Percentiles rank a stretch among this genome's conserved stretches.
These are phyloP conservation scores for Panaeolus cyanescens DNA, from an alignment of 768 basidiomycete genomes.

Conservation along the genomic window DNA sequence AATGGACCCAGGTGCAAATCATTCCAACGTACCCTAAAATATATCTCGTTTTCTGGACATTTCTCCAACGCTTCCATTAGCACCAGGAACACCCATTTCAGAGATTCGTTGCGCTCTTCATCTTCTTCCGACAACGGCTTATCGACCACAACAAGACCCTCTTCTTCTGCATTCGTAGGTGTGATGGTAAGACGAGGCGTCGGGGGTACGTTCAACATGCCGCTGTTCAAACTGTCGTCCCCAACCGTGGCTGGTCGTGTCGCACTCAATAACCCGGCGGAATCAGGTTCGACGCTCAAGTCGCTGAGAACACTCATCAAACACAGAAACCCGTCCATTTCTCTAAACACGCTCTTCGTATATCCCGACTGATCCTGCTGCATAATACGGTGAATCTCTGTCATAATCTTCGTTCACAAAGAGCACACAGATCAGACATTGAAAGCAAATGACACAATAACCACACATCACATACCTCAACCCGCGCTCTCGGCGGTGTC, in stretches of 20 bases:
- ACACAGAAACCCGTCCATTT: slow-evolving; percentile 79
- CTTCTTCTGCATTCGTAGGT: slow-evolving; percentile 28
- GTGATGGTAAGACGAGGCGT: not conserved
- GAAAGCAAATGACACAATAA: not conserved
- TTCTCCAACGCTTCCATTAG: slow-evolving; percentile 63
- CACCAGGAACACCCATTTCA: slow-evolving; percentile 64
- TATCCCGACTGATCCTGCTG: slow-evolving; percentile 48
- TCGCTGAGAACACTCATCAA: slow-evolving; percentile 74
- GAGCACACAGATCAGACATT: not conserved
- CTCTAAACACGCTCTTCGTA: slow-evolving; percentile 78
- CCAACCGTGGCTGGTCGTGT: not conserved
- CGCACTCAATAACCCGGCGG: not conserved
- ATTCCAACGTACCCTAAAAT: slow-evolving; percentile 60
- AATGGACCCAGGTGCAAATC: not conserved
- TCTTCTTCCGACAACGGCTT: slow-evolving; percentile 24
- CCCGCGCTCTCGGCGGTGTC: slow-evolving; percentile 36
- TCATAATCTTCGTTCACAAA: slow-evolving; percentile 46
- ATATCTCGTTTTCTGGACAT: slow-evolving; percentile 56
- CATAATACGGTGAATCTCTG: slow-evolving; percentile 70
- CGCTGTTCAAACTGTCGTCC: not conserved
- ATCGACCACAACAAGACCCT: slow-evolving; percentile 36
- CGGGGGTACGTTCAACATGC: not conserved
- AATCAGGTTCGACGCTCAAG: slow-evolving; percentile 33
- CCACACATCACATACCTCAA: slow-evolving; percentile 48
- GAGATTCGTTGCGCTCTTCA: slow-evolving; percentile 37